Percentiles rank a stretch among this genome's conserved stretches.
phyloP scores from a whole-genome alignment of 192 early-diverging fungal genomes.

The Rhizoclosmatium sp. region DNA sequence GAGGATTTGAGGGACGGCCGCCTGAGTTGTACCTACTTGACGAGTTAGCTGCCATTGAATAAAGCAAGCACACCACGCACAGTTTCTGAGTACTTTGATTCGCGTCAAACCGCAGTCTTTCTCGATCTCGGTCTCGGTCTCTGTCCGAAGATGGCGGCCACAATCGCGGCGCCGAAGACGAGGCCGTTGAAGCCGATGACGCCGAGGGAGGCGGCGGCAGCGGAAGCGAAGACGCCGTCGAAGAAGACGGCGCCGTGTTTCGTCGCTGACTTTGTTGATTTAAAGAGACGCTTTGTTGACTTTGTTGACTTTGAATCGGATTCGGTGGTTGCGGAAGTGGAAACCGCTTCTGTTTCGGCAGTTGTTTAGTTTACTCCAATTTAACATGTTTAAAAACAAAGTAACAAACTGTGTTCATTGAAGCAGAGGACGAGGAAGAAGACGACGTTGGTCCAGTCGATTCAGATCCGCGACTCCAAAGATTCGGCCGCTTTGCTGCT shows the following conservation, averaged over 20 bases:
- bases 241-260: too few relatives aligned
- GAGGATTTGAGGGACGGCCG: too few relatives aligned
- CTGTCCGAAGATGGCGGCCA: too few relatives aligned
- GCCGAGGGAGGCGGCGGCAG: too few relatives aligned
- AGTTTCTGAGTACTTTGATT: too few relatives aligned
- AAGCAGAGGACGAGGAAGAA: not conserved
- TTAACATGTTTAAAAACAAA: not conserved
- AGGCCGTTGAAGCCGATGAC: too few relatives aligned
- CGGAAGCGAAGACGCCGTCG: too few relatives aligned
- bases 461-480: not conserved
- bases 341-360: not conserved
- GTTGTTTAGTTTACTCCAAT: not conserved
- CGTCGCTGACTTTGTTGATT: too few relatives aligned
- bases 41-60: too few relatives aligned
- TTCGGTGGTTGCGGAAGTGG: not conserved
- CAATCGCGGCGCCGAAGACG: too few relatives aligned
- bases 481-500: conserved; percentile 6
- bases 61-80: too few relatives aligned
- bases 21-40: too few relatives aligned
- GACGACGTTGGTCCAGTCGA: not conserved
- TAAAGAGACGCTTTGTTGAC: not conserved
- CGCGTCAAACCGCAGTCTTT: not conserved
- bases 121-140: not conserved
- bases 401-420: not conserved
- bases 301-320: not conserved